Evolutionary conservation across 2,329 filamentous ascomycete species (phyloP).

Genomic region (Stemphylium vesicarium): DNA sequence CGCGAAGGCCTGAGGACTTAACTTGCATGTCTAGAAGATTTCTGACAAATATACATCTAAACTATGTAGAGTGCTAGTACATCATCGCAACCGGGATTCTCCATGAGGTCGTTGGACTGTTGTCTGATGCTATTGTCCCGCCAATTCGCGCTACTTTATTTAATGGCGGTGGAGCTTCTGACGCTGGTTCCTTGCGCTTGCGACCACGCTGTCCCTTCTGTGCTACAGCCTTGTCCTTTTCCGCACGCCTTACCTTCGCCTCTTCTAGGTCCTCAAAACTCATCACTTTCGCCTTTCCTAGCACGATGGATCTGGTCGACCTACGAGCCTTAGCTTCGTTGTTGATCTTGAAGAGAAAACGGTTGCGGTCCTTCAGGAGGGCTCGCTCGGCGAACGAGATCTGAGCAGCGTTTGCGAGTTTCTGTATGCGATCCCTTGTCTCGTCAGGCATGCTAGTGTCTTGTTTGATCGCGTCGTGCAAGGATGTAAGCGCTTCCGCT

Average conservation of each 20-base stretch:
- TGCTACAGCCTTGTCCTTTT: neutral
- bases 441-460: conserved; percentile 22
- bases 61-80: neutral
- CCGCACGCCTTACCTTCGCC: conserved; percentile 23
- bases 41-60: no score
- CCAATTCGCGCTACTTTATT: neutral
- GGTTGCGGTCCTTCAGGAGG: neutral
- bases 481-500: conserved; percentile 21
- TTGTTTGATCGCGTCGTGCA: conserved; percentile 23
- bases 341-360: conserved; percentile 23
- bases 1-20: no score
- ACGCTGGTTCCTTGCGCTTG: neutral
- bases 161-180: neutral
- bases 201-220: neutral
- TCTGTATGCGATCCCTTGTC: neutral
- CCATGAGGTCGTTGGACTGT: neutral
- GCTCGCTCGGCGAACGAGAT: neutral
- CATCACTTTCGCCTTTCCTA: conserved; percentile 34
- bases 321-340: conserved; percentile 35
- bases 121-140: neutral
- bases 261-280: conserved; percentile 31
- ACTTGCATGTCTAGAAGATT: no score
- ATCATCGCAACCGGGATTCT: neutral
- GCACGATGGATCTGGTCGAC: conserved; percentile 28
- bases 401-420: neutral